These are phyloP conservation scores for Sporothrix curviconia DNA, from an alignment of 2,329 filamentous ascomycete species.

Conservation along the genomic window DNA sequence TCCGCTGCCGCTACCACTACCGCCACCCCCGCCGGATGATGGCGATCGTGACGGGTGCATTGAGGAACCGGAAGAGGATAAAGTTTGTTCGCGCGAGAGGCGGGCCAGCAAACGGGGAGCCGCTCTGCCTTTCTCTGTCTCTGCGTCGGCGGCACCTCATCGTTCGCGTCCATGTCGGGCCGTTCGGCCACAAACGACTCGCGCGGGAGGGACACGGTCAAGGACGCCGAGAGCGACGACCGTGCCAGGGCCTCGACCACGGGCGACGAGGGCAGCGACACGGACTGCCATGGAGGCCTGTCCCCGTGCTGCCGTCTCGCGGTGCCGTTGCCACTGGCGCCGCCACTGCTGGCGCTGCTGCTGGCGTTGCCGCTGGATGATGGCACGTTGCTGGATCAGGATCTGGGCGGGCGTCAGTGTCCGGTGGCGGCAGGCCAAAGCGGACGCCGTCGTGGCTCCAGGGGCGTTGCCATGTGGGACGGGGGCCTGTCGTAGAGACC, in stretches of 20 bases:
- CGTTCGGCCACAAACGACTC: background rate
- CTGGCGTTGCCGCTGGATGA: background rate
- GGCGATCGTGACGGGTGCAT: background rate
- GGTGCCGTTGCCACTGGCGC: background rate
- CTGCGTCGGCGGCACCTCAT: background rate
- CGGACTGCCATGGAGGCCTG: too few relatives aligned
- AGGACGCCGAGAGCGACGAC: background rate
- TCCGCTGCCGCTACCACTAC: too few relatives aligned
- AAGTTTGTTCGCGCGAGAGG: background rate
- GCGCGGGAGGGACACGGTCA: background rate
- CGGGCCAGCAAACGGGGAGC: background rate
- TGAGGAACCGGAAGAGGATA: background rate
- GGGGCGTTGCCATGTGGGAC: background rate
- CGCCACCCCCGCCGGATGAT: too few relatives aligned
- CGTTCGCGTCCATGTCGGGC: background rate
- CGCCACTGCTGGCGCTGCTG: background rate
- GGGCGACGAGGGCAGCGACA: background rate
- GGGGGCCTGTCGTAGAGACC: too few relatives aligned
- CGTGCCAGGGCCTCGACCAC: background rate
- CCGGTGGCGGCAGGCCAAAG: too few relatives aligned
- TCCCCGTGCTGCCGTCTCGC: background rate
- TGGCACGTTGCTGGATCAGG: background rate
- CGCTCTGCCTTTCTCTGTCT: background rate
- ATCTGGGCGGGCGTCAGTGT: background rate
- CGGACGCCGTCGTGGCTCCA: background rate